Base-by-base conservation (phyloP, 768 basidiomycete species). In the Stropharia rugosoannulata region DNA sequence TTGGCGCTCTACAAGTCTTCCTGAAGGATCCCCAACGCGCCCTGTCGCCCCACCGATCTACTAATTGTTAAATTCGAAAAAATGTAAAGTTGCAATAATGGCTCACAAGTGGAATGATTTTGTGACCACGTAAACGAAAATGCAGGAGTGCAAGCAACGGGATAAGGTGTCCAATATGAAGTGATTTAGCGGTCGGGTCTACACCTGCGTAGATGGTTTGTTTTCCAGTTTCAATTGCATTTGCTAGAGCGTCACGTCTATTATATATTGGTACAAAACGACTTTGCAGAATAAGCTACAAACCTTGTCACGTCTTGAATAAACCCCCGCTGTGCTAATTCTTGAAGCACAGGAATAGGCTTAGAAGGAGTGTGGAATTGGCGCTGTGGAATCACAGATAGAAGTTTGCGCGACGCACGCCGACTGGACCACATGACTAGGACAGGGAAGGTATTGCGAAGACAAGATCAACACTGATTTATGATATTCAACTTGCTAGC, bases 41-140 rank as follows among this genome's bases (percentile, higher is more conserved):
- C 94, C 97, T 0, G 96, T 98, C 8, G 94, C 95, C 1, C 94
- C 95, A 32, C 97, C 96, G 68, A 98, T 90, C 96, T 98, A 65
- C 32, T 29, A 32, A n/a, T 8, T 29, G 41, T 58, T 38, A 41
- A 41, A 37, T 27, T 18, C 11, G n/a, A 22, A 41, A 15, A 29
- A 36, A 41, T 5, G 4, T 44, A 52, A n/a, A 11, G 19, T 27
- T 27, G 22, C 3, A 19, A 25, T 39, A 18, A 42, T 22, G 18
- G 70, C 90, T 73, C 65, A 97, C 96, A 25, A 99, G 79, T 4
- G 92, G 87, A 32, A 98, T 86, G 39, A 86, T 78, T 27, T 77
- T 75, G 70, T 98, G 94, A 1, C 96, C 96, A n/a, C 80, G 78
- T 38, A 91, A 64, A 44, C 88, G 88, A 68, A 98, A 96, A 66